phyloP scores from a whole-genome alignment of 495 filamentous ascomycete species.

The Evernia prunastri region DNA sequence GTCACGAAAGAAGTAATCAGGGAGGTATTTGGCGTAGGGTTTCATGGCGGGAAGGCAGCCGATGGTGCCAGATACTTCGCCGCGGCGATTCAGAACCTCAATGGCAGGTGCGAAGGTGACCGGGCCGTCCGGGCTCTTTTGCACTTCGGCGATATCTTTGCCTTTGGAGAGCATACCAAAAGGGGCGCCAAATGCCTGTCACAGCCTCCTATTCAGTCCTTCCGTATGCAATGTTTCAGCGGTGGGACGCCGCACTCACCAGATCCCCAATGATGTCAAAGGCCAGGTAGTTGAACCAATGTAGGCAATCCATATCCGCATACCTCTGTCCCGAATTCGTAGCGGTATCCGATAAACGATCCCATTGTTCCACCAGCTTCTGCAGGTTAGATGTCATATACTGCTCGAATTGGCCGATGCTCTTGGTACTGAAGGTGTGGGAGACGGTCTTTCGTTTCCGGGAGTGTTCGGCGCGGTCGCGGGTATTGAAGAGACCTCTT shows the following conservation, averaged over 20 bases:
- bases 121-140: slow-evolving; percentile 39
- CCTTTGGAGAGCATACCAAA: slow-evolving; percentile 51
- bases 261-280: slow-evolving; percentile 89
- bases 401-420: slow-evolving; percentile 77
- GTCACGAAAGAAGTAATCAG: slow-evolving; percentile 47
- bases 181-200: slow-evolving; percentile 47
- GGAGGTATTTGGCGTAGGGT: slow-evolving; percentile 47
- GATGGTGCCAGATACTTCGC: slow-evolving; percentile 47
- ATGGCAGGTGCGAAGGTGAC: slow-evolving; percentile 46
- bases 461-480: slow-evolving; percentile 73
- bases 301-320: slow-evolving; percentile 64
- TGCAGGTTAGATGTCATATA: slow-evolving; percentile 80
- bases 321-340: slow-evolving; percentile 43
- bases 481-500: slow-evolving; percentile 85
- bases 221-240: neutral
- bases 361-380: slow-evolving; percentile 68
- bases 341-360: slow-evolving; percentile 40
- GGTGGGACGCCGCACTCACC: slow-evolving; percentile 2
- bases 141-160: slow-evolving; percentile 55
- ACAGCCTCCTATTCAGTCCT: neutral
- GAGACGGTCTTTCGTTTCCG: slow-evolving; percentile 86
- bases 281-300: slow-evolving; percentile 93
- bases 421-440: slow-evolving; percentile 81
- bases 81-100: slow-evolving; percentile 50
- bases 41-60: slow-evolving; percentile 43